Base-by-base conservation (phyloP, 192 early-diverging fungal species). In the Rhizophagus sp. region DNA sequence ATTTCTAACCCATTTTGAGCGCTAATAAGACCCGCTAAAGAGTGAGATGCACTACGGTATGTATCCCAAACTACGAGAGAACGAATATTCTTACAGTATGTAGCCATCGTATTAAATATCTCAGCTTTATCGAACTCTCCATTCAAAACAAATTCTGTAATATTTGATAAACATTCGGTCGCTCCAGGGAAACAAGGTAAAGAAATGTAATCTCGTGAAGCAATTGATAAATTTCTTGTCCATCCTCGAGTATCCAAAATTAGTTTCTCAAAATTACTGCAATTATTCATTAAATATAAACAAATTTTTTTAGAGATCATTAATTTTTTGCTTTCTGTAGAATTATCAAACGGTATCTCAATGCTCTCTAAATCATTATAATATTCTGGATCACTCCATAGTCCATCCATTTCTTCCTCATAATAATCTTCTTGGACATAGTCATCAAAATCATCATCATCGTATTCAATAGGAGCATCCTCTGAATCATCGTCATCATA, bases 51-150 rank as follows among this genome's bases (percentile, higher is more conserved):
- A 13, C 33, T 33, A 41, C 17, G 30, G n/a, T 63, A 64, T 5
- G 52, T n/a, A 63, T 76, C 74, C 22, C n/a, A 25, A 24, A 76
- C 34, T 2, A 4, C 2, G 63, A 76, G 61, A 24, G 19, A 47
- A 27, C 22, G 13, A 63, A 76, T 33, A 63, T 76, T n/a, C 22
- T 63, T n/a, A 62, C 39, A 76, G 19, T 47, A 36, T 6, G 8
- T 76, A 15, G 61, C 7, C 33, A 76, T 36, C 7, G 50, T 22
- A 64, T 41, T 3, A 44, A 76, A n/a, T 41, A 76, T 61, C 17
- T 76, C 44, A 2, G n/a, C 74, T 63, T 76, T 76, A 39, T 39
- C 36, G 5, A 76, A 76, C 34, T 63, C 74, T 17, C 74, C 74
- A 25, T 19, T 15, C n/a, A 57, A 64, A 63, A 64, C 34, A 36